Evolutionary conservation across 306 rosid species (phyloP), one percentile per base, ranked within the genome.

Genomic region (Alnus rubra): DNA sequence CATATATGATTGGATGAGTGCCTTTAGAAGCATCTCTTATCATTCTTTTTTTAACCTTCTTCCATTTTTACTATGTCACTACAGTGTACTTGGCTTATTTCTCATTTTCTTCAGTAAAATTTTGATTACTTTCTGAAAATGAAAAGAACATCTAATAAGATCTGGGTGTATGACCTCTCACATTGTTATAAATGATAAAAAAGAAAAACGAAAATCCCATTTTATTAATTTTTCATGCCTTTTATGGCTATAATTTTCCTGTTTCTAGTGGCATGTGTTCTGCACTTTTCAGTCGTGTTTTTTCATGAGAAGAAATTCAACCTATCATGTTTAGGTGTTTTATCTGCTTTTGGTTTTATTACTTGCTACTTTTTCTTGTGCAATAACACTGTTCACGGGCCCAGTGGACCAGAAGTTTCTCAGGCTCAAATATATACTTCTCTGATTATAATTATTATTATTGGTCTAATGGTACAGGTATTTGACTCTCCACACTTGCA

Each of bases 401-500:
- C 30, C 16, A 16, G 49, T 67, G 50, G 50, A 67, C 49, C 11
- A 35, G 28, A 65, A 65, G 19, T 12, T 9, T 67, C 72, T 67
- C 51, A 18, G 18, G 9, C 30, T 23, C 28, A 23, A 44, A 37
- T n/a, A 9, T 42, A 37, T 67, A 16, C 49, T 42, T 37, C 31
- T 67, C 50, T 67, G 51, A 37, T 37, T 58, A 58, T 8, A 8
- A 59, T 28, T 59, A 28, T 58, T 37, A 64, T 42, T 4, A 7
- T 68, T 33, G 14, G 53, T 77, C 54, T 52, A 80, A 78, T 79
- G 48, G 71, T 75, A 54, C 83, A 92, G 98, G 93, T 94, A 30
- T 88, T 88, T 78, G 98, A 94, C 80, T 84, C 93, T 79, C 98
- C 97, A 31, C 80, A 86, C 74, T 83, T 94, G 84, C 82, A 88